Evolutionary conservation across 1,284 basidiomycete species (phyloP), one percentile per base, ranked within the genome.

Genomic region (Cystobasidium sp.): DNA sequence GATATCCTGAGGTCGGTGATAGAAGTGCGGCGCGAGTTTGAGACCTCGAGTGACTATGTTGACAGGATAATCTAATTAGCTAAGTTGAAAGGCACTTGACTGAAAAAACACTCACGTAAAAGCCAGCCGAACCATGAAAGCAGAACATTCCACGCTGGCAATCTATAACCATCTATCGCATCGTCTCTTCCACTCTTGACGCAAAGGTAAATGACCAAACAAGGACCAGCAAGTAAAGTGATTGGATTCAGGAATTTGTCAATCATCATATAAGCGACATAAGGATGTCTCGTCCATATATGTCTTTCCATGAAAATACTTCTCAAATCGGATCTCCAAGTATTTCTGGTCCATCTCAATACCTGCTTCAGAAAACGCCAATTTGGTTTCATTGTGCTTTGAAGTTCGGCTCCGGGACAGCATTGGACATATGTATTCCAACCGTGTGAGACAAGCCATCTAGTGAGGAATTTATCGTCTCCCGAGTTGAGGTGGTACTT

Each of bases 291-390:
- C 0, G 91, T 92, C 92, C 93, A 95, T 72, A 95, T 86, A 81
- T 93, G 83, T 67, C 93, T 84, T 81, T 95, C 93, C 84, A 87
- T 94, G 82, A 95, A 95, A 75, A 95, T 85, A 77, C 90, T 91
- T 65, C 93, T 86, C 78, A 95, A 81, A 85, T 95, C 93, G 0
- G 90, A 92, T 66, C 93, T 85, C 93, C 93, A 95, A 0, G 93
- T 95, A 84, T 95, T 95, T 77, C 93, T 84, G 16, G 93, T 96
- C 93, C 93, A 95, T 75, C 93, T 85, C 71, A 96, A 83, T 18
- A 95, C 93, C 82, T 95, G 93, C 83, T 94, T 93, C 81, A 95
- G 84, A 85, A 95, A 95, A 65, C 92, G 86, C 93, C 92, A 95
- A 84, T 95, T 92, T 51, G 93, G 93, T 83, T 96, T 96, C 93